Percentiles rank a stretch among this genome's conserved stretches.
Conservation (phyloP, 1,139 yeast genomes). For the Taphrina confusa region DNA sequence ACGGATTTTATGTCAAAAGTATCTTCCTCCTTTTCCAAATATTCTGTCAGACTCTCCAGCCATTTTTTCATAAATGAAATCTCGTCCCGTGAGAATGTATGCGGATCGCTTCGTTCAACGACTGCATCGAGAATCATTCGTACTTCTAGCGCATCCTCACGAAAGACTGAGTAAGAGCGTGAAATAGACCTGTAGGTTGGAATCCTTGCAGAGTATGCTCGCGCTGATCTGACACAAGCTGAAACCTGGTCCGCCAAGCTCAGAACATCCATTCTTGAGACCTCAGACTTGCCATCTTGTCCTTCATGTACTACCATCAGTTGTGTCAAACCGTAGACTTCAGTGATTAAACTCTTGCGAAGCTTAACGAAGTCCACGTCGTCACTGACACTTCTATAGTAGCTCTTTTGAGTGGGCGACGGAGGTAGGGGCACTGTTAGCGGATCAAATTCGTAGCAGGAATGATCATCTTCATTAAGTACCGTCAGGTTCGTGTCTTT, state of each 20-base stretch:
- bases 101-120: neutral
- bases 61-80: neutral
- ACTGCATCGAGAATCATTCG: neutral
- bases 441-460: slow-evolving; percentile 9
- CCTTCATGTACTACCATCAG: neutral
- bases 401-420: slow-evolving; percentile 2
- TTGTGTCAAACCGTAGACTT: neutral
- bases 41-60: neutral
- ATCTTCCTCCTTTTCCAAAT: neutral
- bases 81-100: neutral
- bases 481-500: too few species aligned
- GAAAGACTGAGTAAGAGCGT: slow-evolving; percentile 7
- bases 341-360: neutral
- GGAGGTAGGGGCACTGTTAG: slow-evolving; percentile 22
- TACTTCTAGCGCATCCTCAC: slow-evolving; percentile 24
- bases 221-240: slow-evolving; percentile 14
- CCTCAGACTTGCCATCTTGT: neutral
- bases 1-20: neutral
- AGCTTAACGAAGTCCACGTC: slow-evolving; percentile 16
- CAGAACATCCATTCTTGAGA: neutral
- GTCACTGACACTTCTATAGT: slow-evolving; percentile 10
- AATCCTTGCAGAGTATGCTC: slow-evolving; percentile 15
- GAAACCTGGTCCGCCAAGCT: neutral
- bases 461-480: neutral
- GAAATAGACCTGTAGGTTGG: slow-evolving; percentile 4